Base-by-base conservation (phyloP, 1,284 basidiomycete species). In the Cronartium quercuum region DNA sequence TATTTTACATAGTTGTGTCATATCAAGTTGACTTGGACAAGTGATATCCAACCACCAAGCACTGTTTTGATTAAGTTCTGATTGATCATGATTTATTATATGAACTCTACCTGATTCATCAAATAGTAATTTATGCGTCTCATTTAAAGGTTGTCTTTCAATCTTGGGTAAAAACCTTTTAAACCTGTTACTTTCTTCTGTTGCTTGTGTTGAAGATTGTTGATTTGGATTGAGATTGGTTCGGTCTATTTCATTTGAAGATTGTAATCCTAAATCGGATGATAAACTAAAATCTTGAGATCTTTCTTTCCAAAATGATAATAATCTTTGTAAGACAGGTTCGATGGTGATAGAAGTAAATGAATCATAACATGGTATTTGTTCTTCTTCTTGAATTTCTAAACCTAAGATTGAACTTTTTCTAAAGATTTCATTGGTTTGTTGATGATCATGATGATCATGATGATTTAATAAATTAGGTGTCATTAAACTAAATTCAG, bases 31-130 rank as follows among this genome's bases (percentile, higher is more conserved):
- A 0, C 89, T 90, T 1, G 94, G 94, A 78, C 90, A 94, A 21
- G 91, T 87, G 1, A 97, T 88, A 80, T 98, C 93, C 35, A 98
- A 83, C 88, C 93, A 97, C 94, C 94, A 97, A 12, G 63, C 18
- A 6, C 35, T 66, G 38, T 44, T 66, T 1, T 37, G 21, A 24
- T 58, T 68, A 57, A 15, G 40, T 29, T 42, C 9, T 21, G 34
- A n/a, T 35, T 24, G 38, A 57, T 42, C 18, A 15, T 1, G 4
- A 35, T 62, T 21, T 40, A 71, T 2, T 24, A 65, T 18, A 37
- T 34, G 65, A 1, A 71, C n/a, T 57, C 51, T 55, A 13, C 69
- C 69, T 34, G 37, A 42, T 44, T 70, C 37, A n/a, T 64, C 55
- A 51, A 71, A 71, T 18, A 35, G 24, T 18, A 71, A 40, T 34